Base-by-base conservation (phyloP, 768 basidiomycete genomes). In the Amanita rubescens region DNA sequence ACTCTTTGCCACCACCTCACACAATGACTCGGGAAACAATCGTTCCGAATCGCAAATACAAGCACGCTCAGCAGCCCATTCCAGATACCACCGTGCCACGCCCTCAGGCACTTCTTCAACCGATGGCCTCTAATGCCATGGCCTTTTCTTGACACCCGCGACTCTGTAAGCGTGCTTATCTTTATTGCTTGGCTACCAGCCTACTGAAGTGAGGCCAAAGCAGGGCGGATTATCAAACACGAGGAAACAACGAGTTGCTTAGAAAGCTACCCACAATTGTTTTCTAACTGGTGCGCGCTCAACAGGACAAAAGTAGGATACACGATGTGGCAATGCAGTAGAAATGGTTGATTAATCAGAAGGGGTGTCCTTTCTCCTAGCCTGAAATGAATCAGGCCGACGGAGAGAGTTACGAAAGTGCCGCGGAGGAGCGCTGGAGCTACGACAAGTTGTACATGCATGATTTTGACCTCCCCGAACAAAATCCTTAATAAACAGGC, bases 281-380 rank as follows among this genome's bases (percentile, higher is more conserved):
- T 78, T 57, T 79, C 77, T 9, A 82, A 81, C 53, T 81, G 82
- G 82, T 78, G 0, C 56, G 62, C 6, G 59, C 58, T 9, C 80
- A 82, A 54, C 68, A 74, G 3, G 58, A 59, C 37, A 69, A 69
- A 50, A 75, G 75, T 58, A 65, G 68, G 44, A 75, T 77, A 25
- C 53, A 60, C 10, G 59, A 60, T 10, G 73, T 70, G 1, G 67
- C 73, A 25, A 42, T 51, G 1, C 61, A 69, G n/a, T 76, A 6
- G 74, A 79, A 54, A 70, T 79, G 2, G 14, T n/a, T 14, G 15
- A 41, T 37, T 33, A 30, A 61, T 70, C 38, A 55, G 57, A 5
- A 41, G 62, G 1, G 75, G 73, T 1, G 52, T 63, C 14, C 76
- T 75, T 53, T 68, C 62, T 10, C 57, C 67, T 41, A 62, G 67